phyloP scores from a whole-genome alignment of 495 filamentous ascomycete species.

The Podospora tetraspora region DNA sequence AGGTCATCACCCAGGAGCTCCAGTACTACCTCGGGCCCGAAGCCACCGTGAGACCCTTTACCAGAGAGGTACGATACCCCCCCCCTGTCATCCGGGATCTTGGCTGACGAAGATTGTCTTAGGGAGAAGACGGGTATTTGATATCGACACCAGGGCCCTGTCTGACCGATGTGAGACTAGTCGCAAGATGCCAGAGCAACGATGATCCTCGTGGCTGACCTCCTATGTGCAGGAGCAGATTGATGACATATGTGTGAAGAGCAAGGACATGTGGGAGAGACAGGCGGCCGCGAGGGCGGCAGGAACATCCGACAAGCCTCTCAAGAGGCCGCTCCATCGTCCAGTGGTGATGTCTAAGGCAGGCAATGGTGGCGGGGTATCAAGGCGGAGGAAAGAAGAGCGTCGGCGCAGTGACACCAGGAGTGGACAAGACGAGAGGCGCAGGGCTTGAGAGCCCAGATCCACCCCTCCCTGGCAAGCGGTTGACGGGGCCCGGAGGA shows the following conservation, averaged over 20 bases:
- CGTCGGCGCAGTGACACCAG: constrained; percentile 25
- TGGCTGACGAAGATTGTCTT: constrained; percentile 27
- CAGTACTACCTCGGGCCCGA: constrained; percentile 52
- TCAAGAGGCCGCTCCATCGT: constrained; percentile 52
- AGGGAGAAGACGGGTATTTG: constrained; percentile 54
- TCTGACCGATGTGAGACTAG: constrained; percentile 48
- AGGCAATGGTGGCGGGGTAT: constrained; percentile 28
- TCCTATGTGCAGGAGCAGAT: constrained; percentile 47
- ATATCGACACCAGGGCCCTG: constrained; percentile 52
- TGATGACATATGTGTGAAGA: constrained; percentile 53
- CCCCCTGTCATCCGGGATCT: constrained; percentile 11
- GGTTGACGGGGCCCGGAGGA: background rate
- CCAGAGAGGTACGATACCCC: constrained; percentile 40
- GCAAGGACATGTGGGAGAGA: constrained; percentile 51
- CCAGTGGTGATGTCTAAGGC: constrained; percentile 47
- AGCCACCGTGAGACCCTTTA: constrained; percentile 50
- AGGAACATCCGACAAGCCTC: constrained; percentile 40
- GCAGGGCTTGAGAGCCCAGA: constrained; percentile 17
- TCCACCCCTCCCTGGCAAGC: constrained; percentile 5
- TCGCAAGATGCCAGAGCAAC: background rate
- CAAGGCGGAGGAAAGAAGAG: constrained; percentile 25
- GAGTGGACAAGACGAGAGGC: constrained; percentile 26
- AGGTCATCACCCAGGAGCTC: constrained; percentile 52
- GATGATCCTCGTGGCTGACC: constrained; percentile 27
- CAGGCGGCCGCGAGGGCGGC: constrained; percentile 50